Evolutionary conservation across 2,329 filamentous ascomycete genomes (phyloP).

Genomic region (Claviceps capensis): DNA sequence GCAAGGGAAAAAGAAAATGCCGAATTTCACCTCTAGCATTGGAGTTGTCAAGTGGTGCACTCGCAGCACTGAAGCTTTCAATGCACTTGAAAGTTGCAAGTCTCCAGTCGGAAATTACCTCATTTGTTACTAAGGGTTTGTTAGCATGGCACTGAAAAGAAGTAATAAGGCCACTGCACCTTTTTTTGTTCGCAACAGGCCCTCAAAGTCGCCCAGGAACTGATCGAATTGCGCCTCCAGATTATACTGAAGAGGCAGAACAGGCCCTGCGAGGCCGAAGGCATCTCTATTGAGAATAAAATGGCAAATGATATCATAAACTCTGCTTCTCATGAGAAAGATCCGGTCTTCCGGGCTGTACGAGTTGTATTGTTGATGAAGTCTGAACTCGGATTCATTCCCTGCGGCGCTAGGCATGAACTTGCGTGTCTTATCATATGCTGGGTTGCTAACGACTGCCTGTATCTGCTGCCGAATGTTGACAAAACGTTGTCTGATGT

Average conservation of each 20-base stretch:
- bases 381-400: too few relatives aligned
- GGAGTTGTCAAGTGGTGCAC: background rate
- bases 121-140: background rate
- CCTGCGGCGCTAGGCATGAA: background rate
- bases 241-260: background rate
- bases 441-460: background rate
- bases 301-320: background rate
- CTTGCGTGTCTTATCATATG: background rate
- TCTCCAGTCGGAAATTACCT: background rate
- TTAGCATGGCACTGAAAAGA: background rate
- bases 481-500: background rate
- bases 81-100: background rate
- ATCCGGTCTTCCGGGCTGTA: accelerated
- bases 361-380: background rate
- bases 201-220: background rate
- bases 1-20: background rate
- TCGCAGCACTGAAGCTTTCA: background rate
- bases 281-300: background rate
- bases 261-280: background rate
- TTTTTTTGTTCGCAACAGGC: too few relatives aligned
- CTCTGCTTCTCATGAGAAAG: background rate
- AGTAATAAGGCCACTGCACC: background rate
- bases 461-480: background rate
- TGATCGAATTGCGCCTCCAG: background rate
- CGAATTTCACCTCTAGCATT: accelerated